These are phyloP conservation scores for Eucalyptus victrix DNA, from an alignment of 345 rosid species.

Conservation along the genomic window DNA sequence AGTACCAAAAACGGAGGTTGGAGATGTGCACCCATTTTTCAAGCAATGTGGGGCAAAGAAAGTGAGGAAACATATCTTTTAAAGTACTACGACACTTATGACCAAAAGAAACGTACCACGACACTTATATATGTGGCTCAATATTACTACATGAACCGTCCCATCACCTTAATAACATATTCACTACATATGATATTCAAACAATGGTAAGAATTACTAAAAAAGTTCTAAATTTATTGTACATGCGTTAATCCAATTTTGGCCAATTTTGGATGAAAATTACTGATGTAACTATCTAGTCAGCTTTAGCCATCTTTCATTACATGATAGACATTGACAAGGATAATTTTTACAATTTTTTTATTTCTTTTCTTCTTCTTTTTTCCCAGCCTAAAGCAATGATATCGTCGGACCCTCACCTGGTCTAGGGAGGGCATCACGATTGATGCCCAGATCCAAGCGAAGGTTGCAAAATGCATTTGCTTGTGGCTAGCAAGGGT, in stretches of 20 bases:
- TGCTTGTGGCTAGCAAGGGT: no score
- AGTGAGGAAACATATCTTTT: neutral
- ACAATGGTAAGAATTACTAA: neutral
- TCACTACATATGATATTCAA: neutral
- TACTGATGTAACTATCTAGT: no score
- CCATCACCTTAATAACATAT: neutral
- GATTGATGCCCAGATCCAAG: no score
- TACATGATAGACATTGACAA: no score
- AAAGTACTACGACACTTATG: neutral
- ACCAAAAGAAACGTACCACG: neutral
- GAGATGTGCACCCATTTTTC: neutral
- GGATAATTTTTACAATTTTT: no score
- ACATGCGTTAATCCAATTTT: neutral
- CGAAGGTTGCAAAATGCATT: no score
- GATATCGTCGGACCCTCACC: no score
- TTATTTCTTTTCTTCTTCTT: no score
- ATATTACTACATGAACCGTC: neutral
- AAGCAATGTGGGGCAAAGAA: neutral
- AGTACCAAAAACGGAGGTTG: neutral
- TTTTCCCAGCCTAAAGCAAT: no score
- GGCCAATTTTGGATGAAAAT: no score
- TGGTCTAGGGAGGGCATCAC: fast-evolving
- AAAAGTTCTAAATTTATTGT: neutral
- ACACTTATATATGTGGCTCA: neutral
- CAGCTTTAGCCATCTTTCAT: no score